A percentile compares a stretch with the other conserved stretches of the same genome.
Conservation (phyloP, 306 rosid genomes). For the Inga laurina region DNA sequence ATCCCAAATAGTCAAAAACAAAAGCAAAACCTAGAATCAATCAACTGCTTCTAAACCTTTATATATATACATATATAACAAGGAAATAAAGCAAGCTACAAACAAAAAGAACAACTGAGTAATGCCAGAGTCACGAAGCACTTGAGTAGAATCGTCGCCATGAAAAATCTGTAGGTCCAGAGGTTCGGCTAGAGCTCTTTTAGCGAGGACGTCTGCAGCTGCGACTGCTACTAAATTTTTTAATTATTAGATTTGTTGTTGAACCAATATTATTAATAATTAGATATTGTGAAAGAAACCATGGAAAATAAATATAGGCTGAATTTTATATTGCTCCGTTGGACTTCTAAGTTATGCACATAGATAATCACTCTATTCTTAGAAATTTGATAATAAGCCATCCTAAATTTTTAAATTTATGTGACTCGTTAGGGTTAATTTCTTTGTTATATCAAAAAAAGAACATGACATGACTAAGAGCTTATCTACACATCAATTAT, state of each 20-base stretch:
- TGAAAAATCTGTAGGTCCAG: background rate
- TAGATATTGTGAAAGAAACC: background rate
- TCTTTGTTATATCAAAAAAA: background rate
- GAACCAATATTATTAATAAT: background rate
- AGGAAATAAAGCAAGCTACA: background rate
- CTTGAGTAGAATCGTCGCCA: background rate
- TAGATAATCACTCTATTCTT: background rate
- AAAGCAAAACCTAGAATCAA: background rate
- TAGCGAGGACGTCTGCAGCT: background rate
- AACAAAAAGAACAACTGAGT: background rate
- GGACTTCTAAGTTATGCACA: background rate
- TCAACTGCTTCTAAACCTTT: background rate
- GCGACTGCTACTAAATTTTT: background rate
- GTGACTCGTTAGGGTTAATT: background rate
- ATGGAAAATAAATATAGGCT: background rate
- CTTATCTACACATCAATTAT: background rate
- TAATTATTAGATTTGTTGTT: background rate
- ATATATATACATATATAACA: too few species aligned
- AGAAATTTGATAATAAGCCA: background rate
- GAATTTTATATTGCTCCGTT: background rate
- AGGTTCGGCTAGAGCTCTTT: background rate
- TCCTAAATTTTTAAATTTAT: background rate
- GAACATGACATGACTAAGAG: background rate
- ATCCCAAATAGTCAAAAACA: background rate
- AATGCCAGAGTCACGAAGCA: background rate